Percentiles rank a stretch among this genome's conserved stretches.
phyloP scores from a whole-genome alignment of 1,284 basidiomycete genomes.

The Puccinia polysora region DNA sequence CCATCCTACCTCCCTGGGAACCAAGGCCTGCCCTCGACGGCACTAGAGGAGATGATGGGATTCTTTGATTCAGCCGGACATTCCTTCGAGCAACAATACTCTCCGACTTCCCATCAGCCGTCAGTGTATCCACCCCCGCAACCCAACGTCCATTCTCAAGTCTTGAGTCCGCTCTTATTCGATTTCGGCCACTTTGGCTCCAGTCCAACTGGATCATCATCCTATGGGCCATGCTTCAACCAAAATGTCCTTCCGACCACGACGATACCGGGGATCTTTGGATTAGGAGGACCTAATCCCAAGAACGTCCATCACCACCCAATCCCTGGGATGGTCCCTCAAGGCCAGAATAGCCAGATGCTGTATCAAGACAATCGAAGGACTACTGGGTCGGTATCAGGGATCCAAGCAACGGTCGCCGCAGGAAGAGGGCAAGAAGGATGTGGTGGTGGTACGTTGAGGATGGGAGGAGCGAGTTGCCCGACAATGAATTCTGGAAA shows the following conservation, averaged over 20 bases:
- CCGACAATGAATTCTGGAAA: too few species aligned
- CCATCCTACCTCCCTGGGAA: background rate
- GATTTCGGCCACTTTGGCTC: background rate
- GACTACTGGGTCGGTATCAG: too few species aligned
- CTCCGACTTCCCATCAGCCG: background rate
- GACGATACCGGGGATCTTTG: conserved; percentile 17
- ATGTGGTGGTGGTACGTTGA: too few species aligned
- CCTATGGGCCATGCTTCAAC: conserved; percentile 2
- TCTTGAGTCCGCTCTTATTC: conserved; percentile 1
- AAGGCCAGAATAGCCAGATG: too few species aligned
- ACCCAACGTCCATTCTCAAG: conserved; percentile 9
- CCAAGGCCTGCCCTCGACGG: conserved; percentile 1
- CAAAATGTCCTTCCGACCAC: background rate
- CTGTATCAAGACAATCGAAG: too few species aligned
- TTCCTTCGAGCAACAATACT: background rate
- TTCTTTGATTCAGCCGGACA: background rate
- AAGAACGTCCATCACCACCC: too few species aligned
- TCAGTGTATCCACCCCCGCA: background rate
- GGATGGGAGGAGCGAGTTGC: too few species aligned
- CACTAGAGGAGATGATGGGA: conserved; percentile 7
- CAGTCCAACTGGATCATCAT: background rate
- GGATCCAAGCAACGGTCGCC: too few species aligned
- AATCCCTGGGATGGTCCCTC: too few species aligned
- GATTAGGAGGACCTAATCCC: background rate
- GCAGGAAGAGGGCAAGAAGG: too few species aligned